These are phyloP conservation scores for Vanrija pseudolonga DNA, from an alignment of 1,284 basidiomycete species.

Conservation along the genomic window DNA sequence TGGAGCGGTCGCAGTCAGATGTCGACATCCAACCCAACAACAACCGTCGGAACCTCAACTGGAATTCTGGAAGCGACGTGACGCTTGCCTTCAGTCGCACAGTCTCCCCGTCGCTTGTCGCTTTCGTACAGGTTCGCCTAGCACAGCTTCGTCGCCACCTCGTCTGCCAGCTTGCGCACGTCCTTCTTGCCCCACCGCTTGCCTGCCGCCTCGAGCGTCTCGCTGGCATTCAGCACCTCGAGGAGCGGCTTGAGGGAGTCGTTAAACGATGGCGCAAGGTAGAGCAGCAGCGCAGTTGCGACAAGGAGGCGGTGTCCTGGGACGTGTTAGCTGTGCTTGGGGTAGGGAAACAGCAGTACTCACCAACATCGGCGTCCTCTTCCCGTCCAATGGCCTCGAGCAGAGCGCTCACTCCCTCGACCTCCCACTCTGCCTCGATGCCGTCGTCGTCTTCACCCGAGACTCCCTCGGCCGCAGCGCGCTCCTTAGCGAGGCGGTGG, in stretches of 20 bases:
- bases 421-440: slow-evolving; percentile 71
- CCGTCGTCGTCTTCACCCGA: slow-evolving; percentile 51
- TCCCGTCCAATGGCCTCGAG: slow-evolving; percentile 70
- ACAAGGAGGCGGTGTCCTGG: slow-evolving; percentile 74
- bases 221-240: slow-evolving; percentile 64
- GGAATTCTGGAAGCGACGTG: no score
- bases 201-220: slow-evolving; percentile 54
- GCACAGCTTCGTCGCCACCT: slow-evolving; percentile 55
- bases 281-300: slow-evolving; percentile 66
- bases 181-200: slow-evolving; percentile 59
- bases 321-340: no score
- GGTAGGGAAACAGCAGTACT: slow-evolving; percentile 51
- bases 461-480: slow-evolving; percentile 28
- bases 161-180: slow-evolving; percentile 59
- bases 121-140: no score
- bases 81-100: no score
- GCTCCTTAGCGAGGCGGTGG: slow-evolving; percentile 56
- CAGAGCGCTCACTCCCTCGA: slow-evolving; percentile 73
- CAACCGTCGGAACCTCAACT: no score
- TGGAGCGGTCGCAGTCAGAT: no score
- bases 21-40: no score
- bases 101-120: no score
- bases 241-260: slow-evolving; percentile 63
- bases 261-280: slow-evolving; percentile 56
- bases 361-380: slow-evolving; percentile 70